Base-by-base conservation (phyloP, 1,284 basidiomycete species). In the Ustilago shanxiensis region DNA sequence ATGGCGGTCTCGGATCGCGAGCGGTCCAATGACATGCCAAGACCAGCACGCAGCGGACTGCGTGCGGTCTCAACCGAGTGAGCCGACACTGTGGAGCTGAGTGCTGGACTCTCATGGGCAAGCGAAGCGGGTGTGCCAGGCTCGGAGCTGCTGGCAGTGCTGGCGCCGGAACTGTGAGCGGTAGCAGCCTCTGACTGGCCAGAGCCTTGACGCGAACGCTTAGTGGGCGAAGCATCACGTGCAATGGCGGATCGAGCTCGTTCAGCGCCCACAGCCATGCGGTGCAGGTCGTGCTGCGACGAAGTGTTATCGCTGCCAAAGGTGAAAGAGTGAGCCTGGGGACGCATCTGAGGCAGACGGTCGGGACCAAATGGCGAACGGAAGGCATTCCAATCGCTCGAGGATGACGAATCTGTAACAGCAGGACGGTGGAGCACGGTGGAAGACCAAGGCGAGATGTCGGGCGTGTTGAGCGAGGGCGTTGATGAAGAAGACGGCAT, bases 111-210 rank as follows among this genome's bases (percentile, higher is more conserved):
- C 8, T 44, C 58, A 18, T 53, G 61, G 14, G 60, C 58, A 7
- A 72, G 56, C 49, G 78, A 76, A 18, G 79, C 75, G 16, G 82
- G 81, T 7, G 82, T 83, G 44, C 75, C 78, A 3, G 81, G 82
- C 39, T 83, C 81, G 26, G 74, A 77, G 49, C 77, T 71, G 54
- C 73, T 81, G 1, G 75, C 71, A 20, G 79, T 80, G 53, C 82
- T 81, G 5, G 69, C 68, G 20, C 65, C 67, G 22, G 80, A 80
- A 57, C 79, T 79, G 65, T 68, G 66, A 9, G 26, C 54, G 10
- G 69, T 58, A 9, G 65, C 55, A 11, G 54, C 29, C 26, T 70
- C 66, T 8, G 65, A 72, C 39, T 69, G 55, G 31, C 65, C 63
- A 10, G 66, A 72, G 47, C 70, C 55, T 53, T 72, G 70, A 45